These are phyloP conservation scores for Leishmania tropica DNA, from an alignment of 208 protist species.

Conservation along the genomic window DNA sequence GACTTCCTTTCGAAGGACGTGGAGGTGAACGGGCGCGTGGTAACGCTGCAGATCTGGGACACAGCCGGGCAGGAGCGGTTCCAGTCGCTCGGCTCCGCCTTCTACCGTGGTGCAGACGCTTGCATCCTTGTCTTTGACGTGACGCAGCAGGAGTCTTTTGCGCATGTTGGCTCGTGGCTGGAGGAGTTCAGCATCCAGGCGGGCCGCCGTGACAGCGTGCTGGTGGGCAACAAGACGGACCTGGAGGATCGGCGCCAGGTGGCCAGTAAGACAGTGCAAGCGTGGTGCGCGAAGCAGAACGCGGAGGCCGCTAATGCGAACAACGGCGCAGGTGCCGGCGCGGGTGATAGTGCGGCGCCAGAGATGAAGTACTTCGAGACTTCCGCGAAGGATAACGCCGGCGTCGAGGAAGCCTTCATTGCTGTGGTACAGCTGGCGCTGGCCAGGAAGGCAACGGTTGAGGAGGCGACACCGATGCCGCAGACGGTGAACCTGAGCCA, in stretches of 20 bases:
- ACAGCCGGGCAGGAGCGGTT: slow-evolving; percentile 99
- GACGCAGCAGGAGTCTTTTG: slow-evolving; percentile 86
- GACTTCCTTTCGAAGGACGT: slow-evolving; percentile 99
- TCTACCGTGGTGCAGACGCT: slow-evolving; percentile 99
- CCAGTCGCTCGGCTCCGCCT: slow-evolving; percentile 98
- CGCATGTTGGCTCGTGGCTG: slow-evolving; percentile 95
- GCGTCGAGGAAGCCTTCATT: slow-evolving; percentile 98
- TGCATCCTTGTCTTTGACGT: slow-evolving; percentile 94
- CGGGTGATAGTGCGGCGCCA: slow-evolving; percentile 7
- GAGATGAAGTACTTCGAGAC: slow-evolving; percentile 98
- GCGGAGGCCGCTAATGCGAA: slow-evolving; percentile 38
- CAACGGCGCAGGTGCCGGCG: slow-evolving; percentile 19
- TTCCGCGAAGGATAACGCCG: slow-evolving; percentile 97
- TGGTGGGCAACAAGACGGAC: slow-evolving; percentile 99
- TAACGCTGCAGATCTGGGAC: slow-evolving; percentile 98
- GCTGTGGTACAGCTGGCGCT: slow-evolving; percentile 76
- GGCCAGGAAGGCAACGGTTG: slow-evolving; percentile 64
- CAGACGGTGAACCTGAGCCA: slow-evolving; percentile 75
- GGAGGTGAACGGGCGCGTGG: slow-evolving; percentile 95
- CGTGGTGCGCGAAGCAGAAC: slow-evolving; percentile 95
- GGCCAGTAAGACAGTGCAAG: slow-evolving; percentile 90
- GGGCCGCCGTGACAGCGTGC: slow-evolving; percentile 97
- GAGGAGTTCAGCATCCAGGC: slow-evolving; percentile 98
- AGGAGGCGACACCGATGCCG: slow-evolving; percentile 58
- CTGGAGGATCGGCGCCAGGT: slow-evolving; percentile 95